Evolutionary conservation across 148 eudicot genomes (phyloP).

Genomic region (Nepenthes gracilis): DNA sequence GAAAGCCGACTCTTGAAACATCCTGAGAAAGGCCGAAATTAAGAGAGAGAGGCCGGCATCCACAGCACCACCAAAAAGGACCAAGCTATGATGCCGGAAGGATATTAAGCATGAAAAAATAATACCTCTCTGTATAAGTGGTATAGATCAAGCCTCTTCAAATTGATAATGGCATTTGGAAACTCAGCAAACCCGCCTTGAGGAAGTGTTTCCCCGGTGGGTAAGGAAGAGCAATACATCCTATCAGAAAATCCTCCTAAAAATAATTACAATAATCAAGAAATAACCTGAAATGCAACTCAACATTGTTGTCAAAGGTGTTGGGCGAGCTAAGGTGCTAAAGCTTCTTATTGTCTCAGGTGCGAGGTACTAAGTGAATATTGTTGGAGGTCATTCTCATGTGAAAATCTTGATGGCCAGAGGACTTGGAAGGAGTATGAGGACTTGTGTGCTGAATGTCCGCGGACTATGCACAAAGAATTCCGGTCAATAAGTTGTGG

Average conservation of each 20-base stretch:
- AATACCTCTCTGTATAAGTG: conserved; percentile 92
- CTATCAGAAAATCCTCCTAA: conserved; percentile 83
- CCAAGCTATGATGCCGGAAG: not conserved
- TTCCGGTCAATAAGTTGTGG: no score
- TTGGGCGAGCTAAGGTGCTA: no score
- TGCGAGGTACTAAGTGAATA: no score
- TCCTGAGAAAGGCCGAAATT: conserved; percentile 29
- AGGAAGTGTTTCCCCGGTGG: conserved; percentile 87
- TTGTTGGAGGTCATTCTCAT: no score
- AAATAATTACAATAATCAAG: not conserved
- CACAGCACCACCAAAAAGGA: no score
- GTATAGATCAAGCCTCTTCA: conserved; percentile 85
- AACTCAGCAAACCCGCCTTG: conserved; percentile 94
- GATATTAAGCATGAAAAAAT: not conserved
- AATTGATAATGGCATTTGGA: conserved; percentile 93
- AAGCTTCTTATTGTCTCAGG: no score
- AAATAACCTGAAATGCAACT: no score
- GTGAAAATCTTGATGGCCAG: no score
- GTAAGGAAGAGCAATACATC: conserved; percentile 92
- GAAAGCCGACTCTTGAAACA: conserved; percentile 95
- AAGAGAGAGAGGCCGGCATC: not conserved
- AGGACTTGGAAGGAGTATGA: no score
- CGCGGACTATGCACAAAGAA: no score
- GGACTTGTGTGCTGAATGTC: no score
- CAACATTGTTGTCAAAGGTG: no score